Conservation (phyloP, 2,329 filamentous ascomycete species). For the Penicillium aurantiogriseum region DNA sequence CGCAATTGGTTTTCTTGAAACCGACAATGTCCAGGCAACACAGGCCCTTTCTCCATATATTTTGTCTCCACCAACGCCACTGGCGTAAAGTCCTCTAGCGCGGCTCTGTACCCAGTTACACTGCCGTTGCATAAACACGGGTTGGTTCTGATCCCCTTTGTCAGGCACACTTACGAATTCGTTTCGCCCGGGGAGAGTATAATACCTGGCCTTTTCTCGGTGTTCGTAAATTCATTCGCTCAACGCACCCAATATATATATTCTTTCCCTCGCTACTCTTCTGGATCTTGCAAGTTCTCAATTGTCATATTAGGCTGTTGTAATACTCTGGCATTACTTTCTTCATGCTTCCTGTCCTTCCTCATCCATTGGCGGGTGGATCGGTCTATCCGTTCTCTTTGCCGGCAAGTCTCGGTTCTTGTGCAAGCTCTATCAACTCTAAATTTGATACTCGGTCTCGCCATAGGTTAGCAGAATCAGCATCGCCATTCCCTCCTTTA, state of each 20-base stretch:
- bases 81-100: constrained; percentile 20
- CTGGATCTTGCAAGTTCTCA: background rate
- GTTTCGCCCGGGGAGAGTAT: constrained; percentile 8
- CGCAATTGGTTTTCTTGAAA: constrained; percentile 12
- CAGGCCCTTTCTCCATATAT: constrained; percentile 13
- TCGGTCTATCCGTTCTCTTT: constrained; percentile 34
- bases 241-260: background rate
- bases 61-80: constrained; percentile 16
- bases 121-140: constrained; percentile 14
- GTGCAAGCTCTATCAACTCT: constrained; percentile 30
- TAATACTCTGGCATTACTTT: constrained; percentile 7
- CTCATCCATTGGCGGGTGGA: constrained; percentile 30
- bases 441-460: constrained; percentile 35
- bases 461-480: constrained; percentile 35
- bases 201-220: constrained; percentile 2
- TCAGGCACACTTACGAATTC: constrained; percentile 23
- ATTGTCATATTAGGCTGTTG: constrained; percentile 4
- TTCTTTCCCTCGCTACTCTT: background rate
- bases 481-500: constrained; percentile 7
- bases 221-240: background rate
- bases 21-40: constrained; percentile 7
- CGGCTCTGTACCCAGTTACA: constrained; percentile 26
- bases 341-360: constrained; percentile 35
- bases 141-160: constrained; percentile 11
- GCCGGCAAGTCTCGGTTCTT: constrained; percentile 30